A percentile compares a stretch with the other conserved stretches of the same genome.
Conservation (phyloP, 2,329 filamentous ascomycete genomes). For the Fusarium graminum region DNA sequence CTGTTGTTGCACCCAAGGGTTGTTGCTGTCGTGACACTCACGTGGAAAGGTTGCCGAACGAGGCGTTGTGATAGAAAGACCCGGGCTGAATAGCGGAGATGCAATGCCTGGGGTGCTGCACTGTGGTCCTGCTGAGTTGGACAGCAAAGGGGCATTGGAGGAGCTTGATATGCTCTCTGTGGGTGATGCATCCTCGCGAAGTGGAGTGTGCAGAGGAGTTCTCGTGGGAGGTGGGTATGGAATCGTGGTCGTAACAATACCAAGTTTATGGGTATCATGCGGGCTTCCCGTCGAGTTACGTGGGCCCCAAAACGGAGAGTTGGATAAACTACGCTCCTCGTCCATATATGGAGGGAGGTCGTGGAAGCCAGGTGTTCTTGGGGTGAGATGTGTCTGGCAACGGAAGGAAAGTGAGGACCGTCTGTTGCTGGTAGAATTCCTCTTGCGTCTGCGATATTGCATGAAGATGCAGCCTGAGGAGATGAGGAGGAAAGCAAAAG, state of each 20-base stretch:
- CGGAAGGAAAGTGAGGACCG: slow-evolving; percentile 64
- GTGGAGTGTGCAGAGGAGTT: slow-evolving; percentile 28
- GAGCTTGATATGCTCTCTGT: slow-evolving; percentile 52
- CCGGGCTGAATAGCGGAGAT: slow-evolving; percentile 45
- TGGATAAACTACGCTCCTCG: slow-evolving; percentile 39
- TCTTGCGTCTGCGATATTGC: slow-evolving; percentile 60
- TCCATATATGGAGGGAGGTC: slow-evolving; percentile 31
- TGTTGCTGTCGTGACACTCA: slow-evolving; percentile 26
- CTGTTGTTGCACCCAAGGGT: slow-evolving; percentile 40
- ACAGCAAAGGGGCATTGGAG: slow-evolving; percentile 55
- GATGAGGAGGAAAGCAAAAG: slow-evolving; percentile 55
- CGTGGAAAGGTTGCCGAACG: slow-evolving; percentile 31
- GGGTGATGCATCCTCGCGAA: slow-evolving; percentile 49
- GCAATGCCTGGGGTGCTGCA: slow-evolving; percentile 45
- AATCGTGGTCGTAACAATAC: slow-evolving; percentile 38
- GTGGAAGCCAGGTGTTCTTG: slow-evolving; percentile 39
- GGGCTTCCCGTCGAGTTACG: slow-evolving; percentile 12
- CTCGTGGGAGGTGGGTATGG: slow-evolving; percentile 40
- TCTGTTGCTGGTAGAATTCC: slow-evolving; percentile 43
- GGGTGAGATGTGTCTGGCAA: slow-evolving; percentile 59
- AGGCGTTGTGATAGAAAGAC: slow-evolving; percentile 41
- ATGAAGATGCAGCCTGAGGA: slow-evolving; percentile 59
- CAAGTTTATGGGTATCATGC: slow-evolving; percentile 25
- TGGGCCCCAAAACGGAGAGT: slow-evolving; percentile 27
- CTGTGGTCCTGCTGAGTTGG: slow-evolving; percentile 47